Conservation (phyloP, 805 yeast genomes). For the Spathaspora girioi region DNA sequence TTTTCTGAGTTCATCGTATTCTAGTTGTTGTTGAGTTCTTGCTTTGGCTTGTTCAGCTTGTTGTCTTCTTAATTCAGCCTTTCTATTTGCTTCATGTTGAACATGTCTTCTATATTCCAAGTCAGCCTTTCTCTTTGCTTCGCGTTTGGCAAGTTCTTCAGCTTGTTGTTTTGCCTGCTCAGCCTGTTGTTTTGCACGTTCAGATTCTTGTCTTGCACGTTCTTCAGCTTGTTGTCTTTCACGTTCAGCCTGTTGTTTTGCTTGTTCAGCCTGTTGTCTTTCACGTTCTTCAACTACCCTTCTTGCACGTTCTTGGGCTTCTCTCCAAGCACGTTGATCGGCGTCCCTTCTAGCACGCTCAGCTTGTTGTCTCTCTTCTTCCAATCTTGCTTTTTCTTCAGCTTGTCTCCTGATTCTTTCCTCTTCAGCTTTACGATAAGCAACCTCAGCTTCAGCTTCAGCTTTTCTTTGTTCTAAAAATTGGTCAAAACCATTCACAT, state of each 20-base stretch:
- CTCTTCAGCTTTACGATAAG: conserved; percentile 1
- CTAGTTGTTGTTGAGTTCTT: conserved; percentile 4
- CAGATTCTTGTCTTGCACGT: conserved; percentile 5
- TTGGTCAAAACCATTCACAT: background rate
- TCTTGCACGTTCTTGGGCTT: background rate
- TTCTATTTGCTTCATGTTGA: conserved; percentile 3
- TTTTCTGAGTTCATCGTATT: conserved; percentile 6
- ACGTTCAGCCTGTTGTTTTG: conserved; percentile 3
- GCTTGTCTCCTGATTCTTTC: conserved; percentile 6
- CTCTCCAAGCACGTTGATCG: conserved; percentile 1
- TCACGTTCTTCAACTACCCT: conserved; percentile 5
- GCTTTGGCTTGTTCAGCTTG: background rate
- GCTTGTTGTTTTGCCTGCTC: conserved; percentile 7
- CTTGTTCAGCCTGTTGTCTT: conserved; percentile 4
- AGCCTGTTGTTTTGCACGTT: conserved; percentile 6
- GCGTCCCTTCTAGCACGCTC: conserved; percentile 5
- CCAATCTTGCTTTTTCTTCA: conserved; percentile 5
- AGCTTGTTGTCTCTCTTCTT: conserved; percentile 3
- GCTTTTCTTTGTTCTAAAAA: conserved; percentile 3
- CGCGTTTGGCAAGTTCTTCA: conserved; percentile 1
- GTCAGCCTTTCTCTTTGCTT: conserved; percentile 2
- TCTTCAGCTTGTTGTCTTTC: conserved; percentile 7
- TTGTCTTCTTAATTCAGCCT: conserved; percentile 3
- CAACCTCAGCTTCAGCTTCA: background rate
- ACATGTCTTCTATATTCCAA: conserved; percentile 2